Evolutionary conservation across 1,284 basidiomycete genomes (phyloP).

Genomic region (Ustilago vetiveriae): DNA sequence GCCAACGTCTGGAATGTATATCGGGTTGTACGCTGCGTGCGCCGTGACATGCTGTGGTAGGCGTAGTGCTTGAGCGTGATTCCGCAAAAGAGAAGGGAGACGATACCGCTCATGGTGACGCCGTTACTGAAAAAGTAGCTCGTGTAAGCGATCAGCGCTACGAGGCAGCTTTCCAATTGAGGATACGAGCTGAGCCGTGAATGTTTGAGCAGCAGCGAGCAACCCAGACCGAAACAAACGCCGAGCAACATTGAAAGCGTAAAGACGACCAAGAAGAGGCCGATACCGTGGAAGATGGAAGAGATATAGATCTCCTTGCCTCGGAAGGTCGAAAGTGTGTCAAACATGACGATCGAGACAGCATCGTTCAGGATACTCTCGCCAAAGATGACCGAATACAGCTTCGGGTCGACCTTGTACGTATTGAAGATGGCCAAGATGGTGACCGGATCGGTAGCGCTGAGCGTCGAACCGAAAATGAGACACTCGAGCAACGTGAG

Average conservation of each 20-base stretch:
- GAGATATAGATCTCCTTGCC: conserved; percentile 85
- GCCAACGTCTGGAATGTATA: conserved; percentile 72
- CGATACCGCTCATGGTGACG: conserved; percentile 93
- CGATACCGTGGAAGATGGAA: conserved; percentile 92
- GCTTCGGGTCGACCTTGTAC: conserved; percentile 96
- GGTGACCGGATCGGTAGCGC: conserved; percentile 97
- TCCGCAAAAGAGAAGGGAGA: conserved; percentile 96
- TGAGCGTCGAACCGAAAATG: conserved; percentile 93
- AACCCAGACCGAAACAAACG: conserved; percentile 85
- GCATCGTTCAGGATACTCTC: conserved; percentile 98
- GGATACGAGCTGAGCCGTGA: conserved; percentile 87
- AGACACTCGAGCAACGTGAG: conserved; percentile 77
- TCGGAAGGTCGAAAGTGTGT: conserved; percentile 91
- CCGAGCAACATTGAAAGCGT: conserved; percentile 92
- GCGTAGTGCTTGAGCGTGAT: conserved; percentile 99
- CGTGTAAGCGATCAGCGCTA: conserved; percentile 92
- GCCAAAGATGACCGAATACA: conserved; percentile 97
- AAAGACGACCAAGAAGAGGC: conserved; percentile 96
- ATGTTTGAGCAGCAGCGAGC: conserved; percentile 94
- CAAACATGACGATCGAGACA: conserved; percentile 99
- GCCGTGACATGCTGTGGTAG: conserved; percentile 96
- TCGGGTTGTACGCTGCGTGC: conserved; percentile 93
- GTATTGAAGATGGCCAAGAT: conserved; percentile 99
- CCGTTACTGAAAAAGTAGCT: conserved; percentile 98
- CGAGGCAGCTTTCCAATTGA: conserved; percentile 85